A percentile compares a stretch with the other conserved stretches of the same genome.
Conservation (phyloP, 139 green algal genomes). For the Nannochloris sp. region DNA sequence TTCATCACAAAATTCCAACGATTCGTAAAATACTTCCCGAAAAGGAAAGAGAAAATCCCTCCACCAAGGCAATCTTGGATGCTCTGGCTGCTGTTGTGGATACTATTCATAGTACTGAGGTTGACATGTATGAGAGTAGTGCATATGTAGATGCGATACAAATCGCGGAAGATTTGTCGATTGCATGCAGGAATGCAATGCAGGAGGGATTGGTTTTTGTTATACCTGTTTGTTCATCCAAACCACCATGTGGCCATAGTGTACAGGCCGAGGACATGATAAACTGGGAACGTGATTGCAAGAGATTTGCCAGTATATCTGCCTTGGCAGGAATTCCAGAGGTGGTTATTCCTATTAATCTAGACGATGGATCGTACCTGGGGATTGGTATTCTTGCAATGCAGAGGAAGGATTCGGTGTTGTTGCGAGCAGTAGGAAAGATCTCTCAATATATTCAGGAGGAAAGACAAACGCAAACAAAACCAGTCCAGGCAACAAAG, state of each 20-base stretch:
- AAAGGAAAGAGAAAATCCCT: background rate
- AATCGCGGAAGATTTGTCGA: conserved; percentile 14
- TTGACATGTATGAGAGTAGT: background rate
- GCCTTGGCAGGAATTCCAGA: too few species aligned
- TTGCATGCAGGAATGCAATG: conserved; percentile 13
- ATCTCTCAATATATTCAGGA: too few species aligned
- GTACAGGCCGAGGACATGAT: too few species aligned
- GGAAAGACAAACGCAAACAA: too few species aligned
- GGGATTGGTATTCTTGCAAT: too few species aligned
- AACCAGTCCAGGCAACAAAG: background rate
- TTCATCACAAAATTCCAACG: conserved; percentile 13
- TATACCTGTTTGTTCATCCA: conserved; percentile 15
- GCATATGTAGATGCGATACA: conserved; percentile 6
- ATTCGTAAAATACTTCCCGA: conserved; percentile 9
- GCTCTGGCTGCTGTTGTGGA: conserved; percentile 9
- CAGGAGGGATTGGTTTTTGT: conserved; percentile 29
- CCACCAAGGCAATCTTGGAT: conserved; percentile 6
- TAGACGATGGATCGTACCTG: too few species aligned
- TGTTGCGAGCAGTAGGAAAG: too few species aligned
- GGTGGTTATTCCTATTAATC: too few species aligned
- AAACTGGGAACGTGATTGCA: too few species aligned
- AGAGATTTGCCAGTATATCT: too few species aligned
- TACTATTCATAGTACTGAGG: background rate
- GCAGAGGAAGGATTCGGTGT: too few species aligned
- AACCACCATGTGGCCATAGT: background rate